Percentiles rank a stretch among this genome's conserved stretches.
Evolutionary conservation across 441 rosid genomes (phyloP).

Genomic region (Syzygium malaccense): DNA sequence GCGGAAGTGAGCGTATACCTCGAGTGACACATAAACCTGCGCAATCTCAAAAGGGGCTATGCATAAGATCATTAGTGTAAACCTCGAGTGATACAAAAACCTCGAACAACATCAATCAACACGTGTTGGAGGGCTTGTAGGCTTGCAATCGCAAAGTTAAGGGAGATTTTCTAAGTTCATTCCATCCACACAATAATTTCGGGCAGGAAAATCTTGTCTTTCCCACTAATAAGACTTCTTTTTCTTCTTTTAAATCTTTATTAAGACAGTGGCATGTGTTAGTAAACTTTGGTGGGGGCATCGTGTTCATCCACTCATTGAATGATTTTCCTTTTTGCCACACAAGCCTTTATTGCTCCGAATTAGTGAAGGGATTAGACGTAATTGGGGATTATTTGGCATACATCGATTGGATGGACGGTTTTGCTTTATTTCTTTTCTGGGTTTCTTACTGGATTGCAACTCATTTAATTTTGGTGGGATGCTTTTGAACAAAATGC

Average conservation of each 20-base stretch:
- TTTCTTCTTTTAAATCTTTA: not conserved
- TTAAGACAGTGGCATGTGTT: not conserved
- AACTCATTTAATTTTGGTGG: not conserved
- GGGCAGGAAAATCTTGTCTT: not conserved
- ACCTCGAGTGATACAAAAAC: not conserved
- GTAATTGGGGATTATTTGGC: not conserved
- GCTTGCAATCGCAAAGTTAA: not conserved
- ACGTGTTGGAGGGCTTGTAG: not conserved
- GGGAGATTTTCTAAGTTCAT: not conserved
- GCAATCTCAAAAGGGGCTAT: not conserved
- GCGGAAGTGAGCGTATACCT: accelerated
- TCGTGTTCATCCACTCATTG: not conserved
- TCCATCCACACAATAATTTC: not conserved
- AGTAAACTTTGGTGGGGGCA: not conserved
- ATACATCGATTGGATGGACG: not conserved
- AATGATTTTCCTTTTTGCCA: not conserved
- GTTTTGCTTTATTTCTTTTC: not conserved
- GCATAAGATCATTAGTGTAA: not conserved
- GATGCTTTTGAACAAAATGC: not conserved
- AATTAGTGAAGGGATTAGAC: not conserved
- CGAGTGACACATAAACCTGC: not conserved
- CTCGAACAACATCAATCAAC: not conserved
- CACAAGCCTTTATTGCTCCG: not conserved
- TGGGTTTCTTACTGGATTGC: not conserved
- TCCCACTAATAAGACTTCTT: not conserved